Evolutionary conservation across 164 flowering plant species (phyloP), one percentile per base, ranked within the genome.

Genomic region (Stephania yunnanensis): DNA sequence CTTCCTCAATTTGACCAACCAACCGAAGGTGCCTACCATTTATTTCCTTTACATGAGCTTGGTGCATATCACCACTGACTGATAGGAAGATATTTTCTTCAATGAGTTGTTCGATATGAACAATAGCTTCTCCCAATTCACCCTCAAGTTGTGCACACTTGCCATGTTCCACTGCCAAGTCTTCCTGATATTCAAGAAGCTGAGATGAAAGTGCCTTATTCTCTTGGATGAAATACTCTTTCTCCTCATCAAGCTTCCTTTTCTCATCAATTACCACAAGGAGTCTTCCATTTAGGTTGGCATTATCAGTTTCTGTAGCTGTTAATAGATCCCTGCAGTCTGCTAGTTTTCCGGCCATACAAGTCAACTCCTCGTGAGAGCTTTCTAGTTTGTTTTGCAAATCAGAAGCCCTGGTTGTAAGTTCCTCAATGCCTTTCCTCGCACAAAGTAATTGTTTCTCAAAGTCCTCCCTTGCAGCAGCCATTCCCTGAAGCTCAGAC

Each of bases 41-140:
- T 25, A 84, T 66, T 75, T 86, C 92, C 77, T 73, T 71, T 42
- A 87, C 31, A 74, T 82, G 83, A 13, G 78, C 79, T 74, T 82
- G 82, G 74, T 84, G 84, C 13, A 85, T 44, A 7, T 87, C 88
- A 72, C 84, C 79, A 70, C 81, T 82, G 77, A 82, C 82, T 2
- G 78, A 82, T 10, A 89, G 87, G 72, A 73, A 76, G n/a, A 80
- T 61, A 77, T 87, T 91, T 80, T 92, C 93, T 72, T 80, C 84
- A 13, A 83, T 80, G 13, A 88, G 81, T 76, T 87, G 83, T 73
- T 89, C 90, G 52, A 88, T 75, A 46, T 73, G 78, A 72, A 75
- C 48, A 68, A 74, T 80, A 73, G 82, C 81, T 77, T 91, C 89
- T 78, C 83, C 78, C 5, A 85, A 82, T 50, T 89, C 87, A 79